Evolutionary conservation across 352 stramenopile genomes (phyloP).

Genomic region (Peronospora destructor): DNA sequence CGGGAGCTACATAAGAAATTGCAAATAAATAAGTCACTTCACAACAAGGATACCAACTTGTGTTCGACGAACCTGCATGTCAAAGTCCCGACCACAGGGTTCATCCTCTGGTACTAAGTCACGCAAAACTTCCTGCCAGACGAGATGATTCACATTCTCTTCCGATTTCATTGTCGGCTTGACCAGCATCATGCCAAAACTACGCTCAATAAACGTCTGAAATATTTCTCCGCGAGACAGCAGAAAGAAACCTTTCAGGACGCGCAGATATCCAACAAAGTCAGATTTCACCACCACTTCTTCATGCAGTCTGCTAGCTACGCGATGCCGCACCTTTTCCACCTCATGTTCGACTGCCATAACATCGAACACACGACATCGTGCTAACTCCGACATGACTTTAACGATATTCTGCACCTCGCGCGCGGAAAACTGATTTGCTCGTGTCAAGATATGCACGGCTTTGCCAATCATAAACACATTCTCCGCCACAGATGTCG

Average conservation of each 20-base stretch:
- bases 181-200: constrained; percentile 41
- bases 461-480: constrained; percentile 66
- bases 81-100: constrained; percentile 32
- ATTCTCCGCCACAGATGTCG: constrained; percentile 48
- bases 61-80: constrained; percentile 31
- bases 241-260: constrained; percentile 65
- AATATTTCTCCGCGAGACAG: constrained; percentile 63
- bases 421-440: constrained; percentile 38
- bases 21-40: not conserved
- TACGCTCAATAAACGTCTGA: constrained; percentile 64
- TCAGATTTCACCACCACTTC: constrained; percentile 61
- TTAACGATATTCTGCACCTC: constrained; percentile 46
- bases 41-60: not conserved
- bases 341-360: constrained; percentile 46
- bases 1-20: constrained; percentile 28
- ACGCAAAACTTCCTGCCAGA: constrained; percentile 50
- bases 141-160: constrained; percentile 53
- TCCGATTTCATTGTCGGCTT: constrained; percentile 47
- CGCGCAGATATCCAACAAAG: constrained; percentile 50
- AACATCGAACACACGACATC: constrained; percentile 38
- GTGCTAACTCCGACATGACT: constrained; percentile 32
- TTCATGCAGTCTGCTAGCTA: constrained; percentile 50
- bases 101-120: constrained; percentile 48
- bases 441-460: constrained; percentile 44
- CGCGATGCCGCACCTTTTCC: constrained; percentile 45